Base-by-base conservation (phyloP, 2,329 filamentous ascomycete species). In the Pezicula rhizophila region DNA sequence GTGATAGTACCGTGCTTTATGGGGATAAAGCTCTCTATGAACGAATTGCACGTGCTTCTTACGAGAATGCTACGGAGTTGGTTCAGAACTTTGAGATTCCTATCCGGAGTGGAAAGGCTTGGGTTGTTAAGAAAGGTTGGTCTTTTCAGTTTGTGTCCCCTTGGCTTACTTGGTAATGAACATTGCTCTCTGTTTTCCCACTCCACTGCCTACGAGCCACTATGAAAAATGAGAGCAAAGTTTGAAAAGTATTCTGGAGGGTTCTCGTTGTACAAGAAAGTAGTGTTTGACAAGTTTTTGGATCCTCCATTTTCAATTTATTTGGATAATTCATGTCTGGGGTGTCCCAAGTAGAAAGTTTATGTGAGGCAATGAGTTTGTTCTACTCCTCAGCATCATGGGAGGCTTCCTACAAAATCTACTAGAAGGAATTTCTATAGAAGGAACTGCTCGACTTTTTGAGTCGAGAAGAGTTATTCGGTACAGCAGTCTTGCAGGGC, bases 91-190 rank as follows among this genome's bases (percentile, higher is more conserved):
- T 86, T 55, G 78, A 77, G 2, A 71, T 93, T 25, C 84, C 86
- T 0, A 86, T 89, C 26, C 81, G 88, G 31, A 87, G 84, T 2
- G 89, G 85, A 1, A 74, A 74, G 51, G 87, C 88, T 1, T 93
- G 85, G 84, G 73, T 77, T 42, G 87, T 85, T 0, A 76, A 80
- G 40, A 60, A 61, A 57, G 60, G 60, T 58, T n/a, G 14, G 55
- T 50, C 17, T 8, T 23, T 5, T 18, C 20, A 25, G 38, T 25
- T 14, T n/a, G 12, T 26, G 15, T 39, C 26, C 31, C 2, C 6
- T 17, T 37, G 14, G 34, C 26, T 45, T 38, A 23, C 42, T 20
- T 17, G 6, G 28, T 3, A 31, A 31, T 10, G 8, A 10, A 31
- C 8, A 31, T 12, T 31, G 28, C 28, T 12, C 28, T 31, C 8